Base-by-base conservation (phyloP, 1,284 basidiomycete species). In the Pisolithus thermaeus region DNA sequence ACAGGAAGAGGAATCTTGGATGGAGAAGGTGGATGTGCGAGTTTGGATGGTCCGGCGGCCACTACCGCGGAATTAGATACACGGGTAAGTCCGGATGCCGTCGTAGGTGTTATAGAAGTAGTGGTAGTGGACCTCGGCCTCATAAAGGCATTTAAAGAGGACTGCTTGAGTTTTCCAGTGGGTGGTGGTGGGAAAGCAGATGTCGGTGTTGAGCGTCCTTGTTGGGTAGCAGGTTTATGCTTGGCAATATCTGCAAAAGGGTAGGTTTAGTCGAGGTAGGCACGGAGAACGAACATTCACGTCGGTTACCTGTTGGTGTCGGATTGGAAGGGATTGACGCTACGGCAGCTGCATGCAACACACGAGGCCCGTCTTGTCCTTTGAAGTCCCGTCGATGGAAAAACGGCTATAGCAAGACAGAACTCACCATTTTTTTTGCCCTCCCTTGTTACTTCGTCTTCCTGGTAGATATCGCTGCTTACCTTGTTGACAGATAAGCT, bases 1-100 rank as follows among this genome's bases (percentile, higher is more conserved):
- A 37, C 11, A 4, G 58, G 64, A 52, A 66, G 52, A 38, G 66
- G 66, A 1, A 69, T 56, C 43, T 67, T 66, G 1, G 61, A 69
- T 18, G 60, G 58, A 20, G 63, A 66, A 1, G 49, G 43, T 7
- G 35, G 37, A 18, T 49, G 41, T 20, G 27, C 32, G 2, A 18
- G 27, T 49, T 27, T 57, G 18, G 53, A 55, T 2, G 38, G 23
- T 7, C 32, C 25, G 12, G 39, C 27, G 11, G 30, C 30, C 9
- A 4, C 8, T 8, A 20, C 43, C 25, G 28, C 28, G 8, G 18
- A 32, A 12, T 7, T 36, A 16, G 30, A 49, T 25, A 47, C 16
- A 27, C 14, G 9, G 23, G 44, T 30, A 22, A 36, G 45, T 46
- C 11, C 46, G 0, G 27, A 40, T n/a, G 22, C 9, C 3, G 30